Conservation (phyloP, 352 stramenopile species). For the Pythium dissotocum region DNA sequence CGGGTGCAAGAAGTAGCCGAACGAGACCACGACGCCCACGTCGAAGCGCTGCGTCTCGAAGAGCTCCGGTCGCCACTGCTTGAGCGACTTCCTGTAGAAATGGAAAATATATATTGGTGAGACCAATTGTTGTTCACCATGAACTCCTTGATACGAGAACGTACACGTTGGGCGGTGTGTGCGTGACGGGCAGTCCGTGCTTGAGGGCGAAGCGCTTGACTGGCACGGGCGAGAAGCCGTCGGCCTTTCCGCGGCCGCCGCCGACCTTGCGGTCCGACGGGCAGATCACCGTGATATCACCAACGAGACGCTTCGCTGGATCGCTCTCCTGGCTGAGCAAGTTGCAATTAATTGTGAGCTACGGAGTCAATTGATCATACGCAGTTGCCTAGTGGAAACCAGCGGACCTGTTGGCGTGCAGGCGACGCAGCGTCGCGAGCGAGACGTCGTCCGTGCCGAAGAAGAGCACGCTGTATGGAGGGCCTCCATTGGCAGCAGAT, state of each 20-base stretch:
- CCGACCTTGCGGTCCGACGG: slow-evolving; percentile 81
- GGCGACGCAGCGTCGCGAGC: slow-evolving; percentile 64
- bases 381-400: neutral
- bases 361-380: neutral
- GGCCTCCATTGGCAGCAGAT: neutral
- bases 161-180: slow-evolving; percentile 69
- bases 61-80: slow-evolving; percentile 55
- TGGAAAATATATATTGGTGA: neutral
- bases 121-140: neutral
- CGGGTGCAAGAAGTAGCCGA: slow-evolving; percentile 79
- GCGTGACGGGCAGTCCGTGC: slow-evolving; percentile 54
- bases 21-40: slow-evolving; percentile 88
- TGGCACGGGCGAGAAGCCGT: slow-evolving; percentile 55
- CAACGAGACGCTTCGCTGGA: slow-evolving; percentile 34
- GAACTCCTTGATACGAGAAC: slow-evolving; percentile 1
- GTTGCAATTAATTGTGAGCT: neutral
- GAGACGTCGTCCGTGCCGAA: slow-evolving; percentile 88
- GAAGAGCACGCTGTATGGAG: slow-evolving; percentile 68
- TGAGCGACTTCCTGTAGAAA: slow-evolving; percentile 65
- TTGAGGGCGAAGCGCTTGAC: slow-evolving; percentile 75
- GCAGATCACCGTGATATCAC: slow-evolving; percentile 74
- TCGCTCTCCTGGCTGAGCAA: slow-evolving; percentile 31
- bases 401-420: slow-evolving; percentile 66
- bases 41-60: slow-evolving; percentile 56
- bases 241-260: slow-evolving; percentile 49